Evolutionary conservation across 2,329 filamentous ascomycete genomes (phyloP), one percentile per base, ranked within the genome.

Genomic region (Lojkania enalia): DNA sequence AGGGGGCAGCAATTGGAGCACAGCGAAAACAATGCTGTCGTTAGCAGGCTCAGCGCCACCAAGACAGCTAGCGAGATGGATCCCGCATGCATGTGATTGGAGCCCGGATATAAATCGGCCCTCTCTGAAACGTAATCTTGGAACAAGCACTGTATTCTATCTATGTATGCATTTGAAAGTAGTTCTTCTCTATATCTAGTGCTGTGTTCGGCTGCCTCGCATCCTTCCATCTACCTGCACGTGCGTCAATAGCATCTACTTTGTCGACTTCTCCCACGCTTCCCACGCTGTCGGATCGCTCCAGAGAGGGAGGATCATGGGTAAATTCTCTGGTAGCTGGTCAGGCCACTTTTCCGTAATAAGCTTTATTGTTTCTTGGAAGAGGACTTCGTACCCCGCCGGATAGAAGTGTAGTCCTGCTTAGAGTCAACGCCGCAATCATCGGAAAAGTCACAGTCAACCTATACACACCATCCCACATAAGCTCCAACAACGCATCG

Each of bases 371-470:
- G 84, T 51, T 52, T 79, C 76, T 4, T 76, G 66, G 50, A 74
- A 83, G 25, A 85, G 67, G 14, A 85, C 63, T 21, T 74, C 64
- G 55, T 85, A 85, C 3, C 78, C 83, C 20, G 68, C 67, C 0
- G 77, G 71, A 19, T 74, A 78, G 50, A 86, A 75, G 66, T 86
- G 83, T 35, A 86, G 67, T 4, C 79, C 78, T 78, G 40, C n/a
- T 36, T 20, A 23, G 5, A 42, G 20, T 63, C 31, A 61, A 50
- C 46, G 29, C 15, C 9, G 15, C 36, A 39, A 27, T 16, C 13
- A 21, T 35, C n/a, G 20, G 31, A 27, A 20, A 19, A 18, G 35
- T 5, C 15, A 23, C 19, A 40, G 16, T n/a, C 38, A 31, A 45
- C 30, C 31, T 30, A n/a, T 35, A 20, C 76, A 48, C 56, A 81